phyloP scores from a whole-genome alignment of 148 eudicot species.

The Selenicereus undatus region DNA sequence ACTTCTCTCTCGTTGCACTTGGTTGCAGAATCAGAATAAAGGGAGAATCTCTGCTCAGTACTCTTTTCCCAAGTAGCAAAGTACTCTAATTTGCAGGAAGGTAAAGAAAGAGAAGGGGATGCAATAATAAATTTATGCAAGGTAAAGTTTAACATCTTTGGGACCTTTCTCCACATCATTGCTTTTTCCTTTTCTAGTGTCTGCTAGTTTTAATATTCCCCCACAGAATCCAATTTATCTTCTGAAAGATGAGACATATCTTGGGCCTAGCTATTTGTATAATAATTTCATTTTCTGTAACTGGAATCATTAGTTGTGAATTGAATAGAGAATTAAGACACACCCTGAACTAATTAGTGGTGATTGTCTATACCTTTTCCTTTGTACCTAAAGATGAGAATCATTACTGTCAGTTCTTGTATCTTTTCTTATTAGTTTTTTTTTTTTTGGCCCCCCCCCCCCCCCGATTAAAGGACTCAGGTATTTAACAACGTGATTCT shows the following conservation, averaged over 20 bases:
- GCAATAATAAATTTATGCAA: constrained; percentile 33
- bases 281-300: constrained; percentile 2
- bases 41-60: constrained; percentile 34
- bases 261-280: constrained; percentile 1
- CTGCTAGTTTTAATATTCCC: constrained; percentile 37
- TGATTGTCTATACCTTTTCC: constrained; percentile 13
- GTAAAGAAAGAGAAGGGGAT: constrained; percentile 30
- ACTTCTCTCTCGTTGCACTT: constrained; percentile 24
- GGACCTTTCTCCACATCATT: constrained; percentile 21
- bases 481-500: constrained; percentile 13
- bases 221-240: constrained; percentile 22
- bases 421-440: not conserved
- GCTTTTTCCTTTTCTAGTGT: constrained; percentile 40
- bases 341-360: constrained; percentile 18
- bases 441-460: not conserved
- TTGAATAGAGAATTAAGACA: constrained; percentile 5
- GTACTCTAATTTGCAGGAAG: constrained; percentile 32
- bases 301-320: constrained; percentile 14
- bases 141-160: constrained; percentile 40
- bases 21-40: constrained; percentile 30
- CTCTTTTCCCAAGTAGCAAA: constrained; percentile 22
- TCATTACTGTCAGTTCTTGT: constrained; percentile 5
- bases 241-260: constrained; percentile 18
- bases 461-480: not conserved
- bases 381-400: constrained; percentile 17